A percentile compares a stretch with the other conserved stretches of the same genome.
phyloP scores from a whole-genome alignment of 1,139 yeast genomes.

The Pneumocystis jirovecii region DNA sequence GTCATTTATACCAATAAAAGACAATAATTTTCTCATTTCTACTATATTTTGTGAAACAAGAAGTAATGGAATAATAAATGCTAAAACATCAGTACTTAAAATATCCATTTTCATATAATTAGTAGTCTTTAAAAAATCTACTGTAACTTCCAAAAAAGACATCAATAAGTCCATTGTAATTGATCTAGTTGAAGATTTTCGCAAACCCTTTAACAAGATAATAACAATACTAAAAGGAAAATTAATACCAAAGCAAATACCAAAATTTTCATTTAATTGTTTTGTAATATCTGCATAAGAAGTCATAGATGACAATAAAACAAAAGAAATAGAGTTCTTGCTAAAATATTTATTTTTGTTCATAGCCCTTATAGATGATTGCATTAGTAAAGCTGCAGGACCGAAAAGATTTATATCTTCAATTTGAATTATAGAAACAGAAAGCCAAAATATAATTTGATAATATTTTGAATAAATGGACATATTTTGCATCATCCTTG shows the following conservation, averaged over 20 bases:
- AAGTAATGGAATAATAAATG: background rate
- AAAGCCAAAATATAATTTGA: background rate
- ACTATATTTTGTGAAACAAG: background rate
- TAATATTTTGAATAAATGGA: background rate
- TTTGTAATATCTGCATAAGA: background rate
- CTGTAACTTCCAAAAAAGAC: background rate
- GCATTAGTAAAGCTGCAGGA: background rate
- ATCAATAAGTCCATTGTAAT: background rate
- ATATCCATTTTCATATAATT: background rate
- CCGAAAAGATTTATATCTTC: too few species aligned
- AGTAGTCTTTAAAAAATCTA: background rate
- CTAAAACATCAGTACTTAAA: background rate
- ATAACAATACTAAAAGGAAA: background rate
- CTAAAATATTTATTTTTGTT: too few species aligned
- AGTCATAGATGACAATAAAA: background rate
- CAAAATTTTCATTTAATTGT: too few species aligned
- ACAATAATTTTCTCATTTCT: background rate
- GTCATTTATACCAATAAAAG: background rate
- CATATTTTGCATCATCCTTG: background rate
- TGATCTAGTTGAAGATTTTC: background rate
- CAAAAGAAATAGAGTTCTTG: background rate
- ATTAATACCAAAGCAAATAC: background rate
- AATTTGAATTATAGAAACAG: background rate
- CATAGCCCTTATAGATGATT: background rate
- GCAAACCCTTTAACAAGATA: background rate